Percentiles rank a stretch among this genome's conserved stretches.
phyloP scores from a whole-genome alignment of 1,284 basidiomycete species.

The Schizophyllum amplum region DNA sequence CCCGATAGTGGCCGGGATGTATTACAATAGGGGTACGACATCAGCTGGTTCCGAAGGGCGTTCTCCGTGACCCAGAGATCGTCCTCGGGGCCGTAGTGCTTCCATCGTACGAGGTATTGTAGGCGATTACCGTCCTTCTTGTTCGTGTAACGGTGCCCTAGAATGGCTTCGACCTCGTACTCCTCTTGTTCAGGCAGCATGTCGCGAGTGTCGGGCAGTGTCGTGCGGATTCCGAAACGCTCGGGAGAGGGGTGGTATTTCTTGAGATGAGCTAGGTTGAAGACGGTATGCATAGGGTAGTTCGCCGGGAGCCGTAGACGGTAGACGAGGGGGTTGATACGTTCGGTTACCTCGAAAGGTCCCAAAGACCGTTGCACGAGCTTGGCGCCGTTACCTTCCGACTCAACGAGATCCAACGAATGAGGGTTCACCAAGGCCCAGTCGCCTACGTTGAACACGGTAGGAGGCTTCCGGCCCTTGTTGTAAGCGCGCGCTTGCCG shows the following conservation, averaged over 20 bases:
- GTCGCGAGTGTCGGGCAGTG: too few relatives aligned
- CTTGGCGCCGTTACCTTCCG: slow-evolving; percentile 22
- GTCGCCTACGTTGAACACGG: slow-evolving; percentile 17
- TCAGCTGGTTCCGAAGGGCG: too few relatives aligned
- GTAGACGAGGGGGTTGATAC: slow-evolving; percentile 20
- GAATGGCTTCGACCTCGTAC: too few relatives aligned
- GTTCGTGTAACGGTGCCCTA: too few relatives aligned
- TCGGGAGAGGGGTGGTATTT: slow-evolving; percentile 13
- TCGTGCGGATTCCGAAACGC: too few relatives aligned
- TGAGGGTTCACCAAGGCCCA: slow-evolving; percentile 24
- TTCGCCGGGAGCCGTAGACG: slow-evolving; percentile 17
- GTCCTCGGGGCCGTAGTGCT: too few relatives aligned
- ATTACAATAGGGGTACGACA: too few relatives aligned
- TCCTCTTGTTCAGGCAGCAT: too few relatives aligned
- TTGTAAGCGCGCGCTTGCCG: slow-evolving; percentile 15
- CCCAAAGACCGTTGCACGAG: slow-evolving; percentile 21
- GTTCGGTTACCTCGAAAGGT: slow-evolving; percentile 23
- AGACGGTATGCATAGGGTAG: too few relatives aligned
- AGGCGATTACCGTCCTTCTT: too few relatives aligned
- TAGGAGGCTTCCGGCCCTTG: slow-evolving; percentile 3
- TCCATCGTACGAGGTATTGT: slow-evolving; percentile 17
- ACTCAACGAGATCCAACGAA: slow-evolving; percentile 16
- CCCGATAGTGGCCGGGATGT: too few relatives aligned
- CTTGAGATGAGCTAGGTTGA: slow-evolving; percentile 23
- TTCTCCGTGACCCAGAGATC: too few relatives aligned